Percentiles rank a stretch among this genome's conserved stretches.
These are phyloP conservation scores for Ophidiomyces ophidiicola DNA, from an alignment of 2,329 filamentous ascomycete genomes.

Conservation along the genomic window DNA sequence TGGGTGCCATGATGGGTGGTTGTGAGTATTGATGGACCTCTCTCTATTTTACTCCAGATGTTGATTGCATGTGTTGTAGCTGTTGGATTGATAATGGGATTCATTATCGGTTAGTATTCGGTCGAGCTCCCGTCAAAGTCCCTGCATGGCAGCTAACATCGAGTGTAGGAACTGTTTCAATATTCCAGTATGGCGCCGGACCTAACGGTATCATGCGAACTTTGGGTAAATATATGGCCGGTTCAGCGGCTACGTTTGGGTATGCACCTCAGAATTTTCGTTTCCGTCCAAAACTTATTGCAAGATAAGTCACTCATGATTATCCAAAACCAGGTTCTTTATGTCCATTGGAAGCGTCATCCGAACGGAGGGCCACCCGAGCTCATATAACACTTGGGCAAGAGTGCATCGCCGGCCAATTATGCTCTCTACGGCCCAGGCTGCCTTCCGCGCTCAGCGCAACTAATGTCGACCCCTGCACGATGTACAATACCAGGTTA, in stretches of 20 bases:
- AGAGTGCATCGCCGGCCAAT: slow-evolving; percentile 62
- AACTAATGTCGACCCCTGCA: slow-evolving; percentile 1
- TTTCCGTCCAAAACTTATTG: background rate
- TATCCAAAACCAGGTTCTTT: slow-evolving; percentile 55
- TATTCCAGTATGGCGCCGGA: slow-evolving; percentile 88
- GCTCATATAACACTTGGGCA: slow-evolving; percentile 62
- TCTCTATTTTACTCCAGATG: background rate
- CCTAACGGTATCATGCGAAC: slow-evolving; percentile 89
- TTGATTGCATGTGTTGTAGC: slow-evolving; percentile 41
- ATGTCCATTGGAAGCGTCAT: slow-evolving; percentile 98
- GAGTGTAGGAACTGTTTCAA: slow-evolving; percentile 67
- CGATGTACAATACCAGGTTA: slow-evolving; percentile 7
- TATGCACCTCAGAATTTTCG: slow-evolving; percentile 34
- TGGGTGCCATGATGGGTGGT: slow-evolving; percentile 97
- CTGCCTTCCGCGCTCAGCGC: slow-evolving; percentile 5
- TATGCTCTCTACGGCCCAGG: slow-evolving; percentile 41
- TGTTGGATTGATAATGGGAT: slow-evolving; percentile 91
- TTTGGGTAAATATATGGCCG: slow-evolving; percentile 91
- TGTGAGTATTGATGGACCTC: slow-evolving; percentile 50
- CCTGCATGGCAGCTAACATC: slow-evolving; percentile 17
- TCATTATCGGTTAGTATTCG: slow-evolving; percentile 74
- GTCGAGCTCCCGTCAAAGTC: background rate
- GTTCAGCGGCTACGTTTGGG: slow-evolving; percentile 93
- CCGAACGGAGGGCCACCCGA: slow-evolving; percentile 73
- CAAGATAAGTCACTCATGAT: slow-evolving; percentile 26